A percentile compares a stretch with the other conserved stretches of the same genome.
phyloP scores from a whole-genome alignment of 441 rosid species.

The Rhodomyrtus psidioides region DNA sequence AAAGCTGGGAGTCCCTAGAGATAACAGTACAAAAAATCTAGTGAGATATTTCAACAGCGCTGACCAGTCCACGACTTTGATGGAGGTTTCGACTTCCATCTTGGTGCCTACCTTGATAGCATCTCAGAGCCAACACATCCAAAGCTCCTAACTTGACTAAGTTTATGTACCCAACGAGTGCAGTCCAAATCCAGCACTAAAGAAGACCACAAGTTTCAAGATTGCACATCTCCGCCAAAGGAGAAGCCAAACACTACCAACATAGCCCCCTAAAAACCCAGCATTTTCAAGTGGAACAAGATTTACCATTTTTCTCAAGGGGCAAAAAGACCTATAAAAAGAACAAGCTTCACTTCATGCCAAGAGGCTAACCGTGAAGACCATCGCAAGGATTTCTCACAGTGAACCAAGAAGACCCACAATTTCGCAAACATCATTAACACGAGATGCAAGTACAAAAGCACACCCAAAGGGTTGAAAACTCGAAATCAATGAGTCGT shows the following conservation, averaged over 20 bases:
- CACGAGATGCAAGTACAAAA: slow-evolving; percentile 13
- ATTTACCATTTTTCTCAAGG: background rate
- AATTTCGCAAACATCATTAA: background rate
- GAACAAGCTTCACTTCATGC: background rate
- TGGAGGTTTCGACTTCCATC: background rate
- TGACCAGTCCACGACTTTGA: background rate
- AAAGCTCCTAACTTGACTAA: background rate
- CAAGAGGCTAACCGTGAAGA: background rate
- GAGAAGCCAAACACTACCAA: background rate
- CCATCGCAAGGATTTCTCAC: background rate
- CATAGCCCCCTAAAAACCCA: background rate
- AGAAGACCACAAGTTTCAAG: background rate
- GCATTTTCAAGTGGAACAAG: background rate
- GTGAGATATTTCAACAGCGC: background rate
- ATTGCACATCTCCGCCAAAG: background rate
- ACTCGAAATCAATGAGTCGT: background rate
- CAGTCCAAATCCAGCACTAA: background rate
- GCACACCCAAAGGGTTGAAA: background rate
- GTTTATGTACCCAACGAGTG: background rate
- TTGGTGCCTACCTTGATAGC: background rate
- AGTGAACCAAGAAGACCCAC: background rate
- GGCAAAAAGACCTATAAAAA: background rate
- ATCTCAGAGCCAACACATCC: background rate
- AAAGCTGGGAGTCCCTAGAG: background rate
- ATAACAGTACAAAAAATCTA: background rate